Conservation (phyloP, 1,139 yeast species). For the Lodderomyces metapsilosis region DNA sequence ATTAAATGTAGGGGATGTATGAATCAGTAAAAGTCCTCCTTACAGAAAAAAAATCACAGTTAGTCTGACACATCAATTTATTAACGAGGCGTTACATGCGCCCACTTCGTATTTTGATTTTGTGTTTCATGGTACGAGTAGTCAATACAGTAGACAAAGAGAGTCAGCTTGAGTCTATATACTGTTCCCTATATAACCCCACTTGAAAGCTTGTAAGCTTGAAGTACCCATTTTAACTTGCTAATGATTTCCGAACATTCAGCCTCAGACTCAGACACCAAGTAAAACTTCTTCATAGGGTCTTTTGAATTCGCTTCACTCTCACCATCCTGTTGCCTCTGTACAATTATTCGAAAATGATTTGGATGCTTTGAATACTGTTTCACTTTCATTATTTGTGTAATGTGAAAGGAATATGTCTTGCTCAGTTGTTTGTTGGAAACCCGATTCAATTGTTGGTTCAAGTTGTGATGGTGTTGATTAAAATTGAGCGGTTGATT, state of each 20-base stretch:
- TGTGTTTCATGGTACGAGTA: no score
- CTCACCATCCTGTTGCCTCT: constrained; percentile 50
- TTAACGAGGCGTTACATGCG: no score
- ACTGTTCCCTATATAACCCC: constrained; percentile 9
- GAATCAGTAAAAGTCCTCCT: no score
- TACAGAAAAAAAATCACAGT: no score
- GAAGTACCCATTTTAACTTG: constrained; percentile 55
- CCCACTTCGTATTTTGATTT: no score
- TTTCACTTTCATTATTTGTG: constrained; percentile 73
- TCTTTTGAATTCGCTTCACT: constrained; percentile 27
- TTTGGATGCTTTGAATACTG: constrained; percentile 74
- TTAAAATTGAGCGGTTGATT: constrained; percentile 1
- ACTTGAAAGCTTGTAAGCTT: constrained; percentile 37
- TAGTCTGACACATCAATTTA: no score
- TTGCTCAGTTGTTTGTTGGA: constrained; percentile 52
- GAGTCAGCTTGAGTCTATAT: no score
- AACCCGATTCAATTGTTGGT: constrained; percentile 44
- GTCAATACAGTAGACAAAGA: no score
- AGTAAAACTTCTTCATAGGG: constrained; percentile 68
- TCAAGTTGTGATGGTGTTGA: constrained; percentile 32
- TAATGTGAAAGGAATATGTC: constrained; percentile 83
- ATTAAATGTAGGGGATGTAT: no score
- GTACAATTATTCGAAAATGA: constrained; percentile 80
- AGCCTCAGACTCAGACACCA: constrained; percentile 65
- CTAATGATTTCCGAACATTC: constrained; percentile 77